Evolutionary conservation across 352 stramenopile genomes (phyloP), one percentile per base, ranked within the genome.

Genomic region (Phytopythium chamaehyphon): DNA sequence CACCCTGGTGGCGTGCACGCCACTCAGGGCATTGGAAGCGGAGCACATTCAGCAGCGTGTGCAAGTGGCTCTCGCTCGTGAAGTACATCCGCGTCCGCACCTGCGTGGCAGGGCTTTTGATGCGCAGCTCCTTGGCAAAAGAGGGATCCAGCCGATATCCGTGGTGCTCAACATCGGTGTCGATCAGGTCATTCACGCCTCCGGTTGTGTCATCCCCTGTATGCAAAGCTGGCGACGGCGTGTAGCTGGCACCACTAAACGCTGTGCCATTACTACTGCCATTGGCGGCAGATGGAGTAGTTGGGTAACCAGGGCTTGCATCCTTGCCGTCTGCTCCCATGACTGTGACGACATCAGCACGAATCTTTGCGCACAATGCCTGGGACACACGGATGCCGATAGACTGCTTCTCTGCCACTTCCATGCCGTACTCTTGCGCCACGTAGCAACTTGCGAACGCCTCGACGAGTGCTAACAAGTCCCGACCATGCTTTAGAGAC

Each of bases 51-150:
- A 99, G 72, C 31, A 99, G 71, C 23, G 95, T 96, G 69, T 99
- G 96, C 51, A 99, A 79, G 73, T 99, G 98, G 52, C 80, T 93
- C 73, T 99, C 98, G 40, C 92, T 98, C 15, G 97, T 99, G 60
- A 99, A 99, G 69, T 99, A 99, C 16, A 99, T 74, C 5, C 97
- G 87, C 24, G 96, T 99, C 55, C 97, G 93, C 50, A 95, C 81
- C 60, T 91, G 82, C 9, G 80, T 93, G 6, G 73, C 76, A 0
- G 84, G 82, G 42, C 80, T 92, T 64, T 98, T 99, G 69, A 99
- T 99, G 36, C 88, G 86, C 33, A 98, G 66, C 58, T 99, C 97
- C 42, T 91, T 91, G 4, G 78, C 83, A 33, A 86, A 95, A 6
- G 81, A 83, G 14, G 84, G 83, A 40, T 96, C 85, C 44, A 96